Evolutionary conservation across 2,329 filamentous ascomycete genomes (phyloP).

Genomic region (Diaporthe destruens): DNA sequence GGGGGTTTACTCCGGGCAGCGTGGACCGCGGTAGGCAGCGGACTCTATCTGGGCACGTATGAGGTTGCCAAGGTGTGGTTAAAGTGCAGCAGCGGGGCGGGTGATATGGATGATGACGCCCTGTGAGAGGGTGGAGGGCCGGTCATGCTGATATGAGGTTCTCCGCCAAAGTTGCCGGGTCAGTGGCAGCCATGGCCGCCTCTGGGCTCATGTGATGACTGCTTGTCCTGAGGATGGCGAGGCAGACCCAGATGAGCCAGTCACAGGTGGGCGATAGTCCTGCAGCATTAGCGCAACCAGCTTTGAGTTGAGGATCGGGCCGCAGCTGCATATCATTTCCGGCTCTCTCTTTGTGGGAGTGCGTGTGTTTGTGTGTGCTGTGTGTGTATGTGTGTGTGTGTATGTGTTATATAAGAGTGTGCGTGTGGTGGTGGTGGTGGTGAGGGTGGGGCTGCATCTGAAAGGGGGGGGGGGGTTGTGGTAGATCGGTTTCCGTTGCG

Average conservation of each 20-base stretch:
- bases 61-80: slow-evolving; percentile 81
- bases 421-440: too few species aligned
- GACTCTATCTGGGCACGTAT: slow-evolving; percentile 88
- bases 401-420: too few species aligned
- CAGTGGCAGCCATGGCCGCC: neutral
- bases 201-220: neutral
- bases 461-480: too few species aligned
- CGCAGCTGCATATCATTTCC: neutral
- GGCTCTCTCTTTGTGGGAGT: neutral
- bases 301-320: slow-evolving; percentile 15
- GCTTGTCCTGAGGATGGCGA: neutral
- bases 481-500: too few species aligned
- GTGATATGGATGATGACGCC: slow-evolving; percentile 53
- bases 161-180: too few species aligned
- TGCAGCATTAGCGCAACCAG: slow-evolving; percentile 1
- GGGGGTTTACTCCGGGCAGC: slow-evolving; percentile 79
- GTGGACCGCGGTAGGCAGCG: slow-evolving; percentile 87
- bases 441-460: too few species aligned
- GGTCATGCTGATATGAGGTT: neutral
- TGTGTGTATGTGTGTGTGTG: too few species aligned
- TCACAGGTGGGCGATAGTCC: slow-evolving; percentile 16
- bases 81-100: slow-evolving; percentile 55
- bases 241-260: neutral
- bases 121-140: slow-evolving; percentile 37
- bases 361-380: neutral